Evolutionary conservation across 306 rosid species (phyloP).

Genomic region (Pyrus betulifolia): DNA sequence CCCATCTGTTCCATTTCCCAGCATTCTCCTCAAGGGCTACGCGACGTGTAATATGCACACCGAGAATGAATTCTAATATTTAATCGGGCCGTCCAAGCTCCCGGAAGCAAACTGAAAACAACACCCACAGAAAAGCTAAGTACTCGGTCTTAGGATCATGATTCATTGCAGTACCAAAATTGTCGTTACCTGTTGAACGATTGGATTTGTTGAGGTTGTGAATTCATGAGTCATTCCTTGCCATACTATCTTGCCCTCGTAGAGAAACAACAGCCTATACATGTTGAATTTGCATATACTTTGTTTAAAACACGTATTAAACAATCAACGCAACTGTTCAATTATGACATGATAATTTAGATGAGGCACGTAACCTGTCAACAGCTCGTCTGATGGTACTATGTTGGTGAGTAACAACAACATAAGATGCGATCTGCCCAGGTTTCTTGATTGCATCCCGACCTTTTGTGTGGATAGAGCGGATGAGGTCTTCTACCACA

Average conservation of each 20-base stretch:
- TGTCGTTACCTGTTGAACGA: constrained; percentile 74
- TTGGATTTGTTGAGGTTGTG: constrained; percentile 71
- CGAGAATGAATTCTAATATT: constrained; percentile 40
- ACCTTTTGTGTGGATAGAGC: constrained; percentile 84
- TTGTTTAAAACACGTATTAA: constrained; percentile 5
- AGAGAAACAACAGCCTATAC: constrained; percentile 73
- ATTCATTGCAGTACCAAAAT: neutral
- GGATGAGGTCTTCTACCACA: constrained; percentile 95
- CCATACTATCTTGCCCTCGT: constrained; percentile 93
- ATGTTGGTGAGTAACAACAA: constrained; percentile 96
- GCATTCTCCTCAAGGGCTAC: neutral
- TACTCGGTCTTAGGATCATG: neutral
- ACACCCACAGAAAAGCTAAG: neutral
- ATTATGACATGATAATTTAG: neutral
- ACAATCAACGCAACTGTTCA: neutral
- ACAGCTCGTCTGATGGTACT: constrained; percentile 95
- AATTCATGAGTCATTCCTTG: constrained; percentile 95
- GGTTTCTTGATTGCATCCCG: constrained; percentile 58
- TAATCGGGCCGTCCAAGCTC: constrained; percentile 89
- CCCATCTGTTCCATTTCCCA: constrained; percentile 1
- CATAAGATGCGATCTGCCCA: constrained; percentile 81
- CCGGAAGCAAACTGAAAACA: constrained; percentile 91
- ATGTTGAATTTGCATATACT: constrained; percentile 7
- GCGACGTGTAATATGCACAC: constrained; percentile 2
- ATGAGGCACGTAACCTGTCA: constrained; percentile 54